Conservation (phyloP, 108 stramenopile species). For the Fragilariopsis cylindrus region DNA sequence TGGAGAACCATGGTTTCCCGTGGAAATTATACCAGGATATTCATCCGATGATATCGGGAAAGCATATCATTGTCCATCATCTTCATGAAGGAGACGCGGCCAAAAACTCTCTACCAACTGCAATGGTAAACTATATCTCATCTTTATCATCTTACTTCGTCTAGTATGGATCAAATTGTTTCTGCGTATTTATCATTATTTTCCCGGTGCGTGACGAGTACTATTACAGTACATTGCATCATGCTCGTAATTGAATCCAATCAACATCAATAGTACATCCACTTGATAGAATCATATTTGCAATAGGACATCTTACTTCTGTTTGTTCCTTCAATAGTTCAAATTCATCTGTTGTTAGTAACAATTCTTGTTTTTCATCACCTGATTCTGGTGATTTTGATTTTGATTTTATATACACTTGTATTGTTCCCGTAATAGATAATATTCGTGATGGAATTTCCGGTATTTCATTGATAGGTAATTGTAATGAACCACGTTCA, state of each 20-base stretch:
- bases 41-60: too few species aligned
- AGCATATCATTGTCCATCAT: too few species aligned
- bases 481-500: slow-evolving; percentile 65
- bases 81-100: too few species aligned
- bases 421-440: slow-evolving; percentile 46
- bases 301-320: slow-evolving; percentile 80
- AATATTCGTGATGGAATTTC: slow-evolving; percentile 49
- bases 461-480: slow-evolving; percentile 60
- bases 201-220: too few species aligned
- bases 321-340: slow-evolving; percentile 62
- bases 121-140: too few species aligned
- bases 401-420: slow-evolving; percentile 33
- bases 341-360: slow-evolving; percentile 38
- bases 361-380: not conserved
- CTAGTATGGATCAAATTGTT: too few species aligned
- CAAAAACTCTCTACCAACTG: too few species aligned
- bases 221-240: too few species aligned
- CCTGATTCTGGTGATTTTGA: not conserved
- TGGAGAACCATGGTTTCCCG: too few species aligned
- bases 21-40: too few species aligned
- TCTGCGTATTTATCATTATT: too few species aligned
- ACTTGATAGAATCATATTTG: slow-evolving; percentile 76
- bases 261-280: slow-evolving; percentile 70
- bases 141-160: too few species aligned
- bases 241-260: slow-evolving; percentile 42